Evolutionary conservation across 805 yeast genomes (phyloP).

Genomic region (Lipomyces spencermartinsiae): DNA sequence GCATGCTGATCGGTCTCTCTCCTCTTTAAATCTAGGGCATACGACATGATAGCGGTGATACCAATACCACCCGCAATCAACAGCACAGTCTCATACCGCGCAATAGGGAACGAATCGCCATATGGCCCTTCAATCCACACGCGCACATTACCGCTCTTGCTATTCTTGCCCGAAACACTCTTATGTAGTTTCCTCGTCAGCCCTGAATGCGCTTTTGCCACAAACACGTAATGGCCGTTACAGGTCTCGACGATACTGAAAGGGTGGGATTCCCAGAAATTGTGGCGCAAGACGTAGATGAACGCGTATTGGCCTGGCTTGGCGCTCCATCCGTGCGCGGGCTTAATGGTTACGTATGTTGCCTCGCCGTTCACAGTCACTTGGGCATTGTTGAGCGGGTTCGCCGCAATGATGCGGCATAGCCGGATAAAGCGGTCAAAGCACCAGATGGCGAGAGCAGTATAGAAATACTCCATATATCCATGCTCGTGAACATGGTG

Average conservation of each 20-base stretch:
- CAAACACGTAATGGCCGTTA: constrained; percentile 20
- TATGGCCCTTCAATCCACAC: constrained; percentile 66
- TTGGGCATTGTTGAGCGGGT: constrained; percentile 47
- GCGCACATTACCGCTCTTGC: neutral
- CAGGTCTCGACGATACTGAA: constrained; percentile 17
- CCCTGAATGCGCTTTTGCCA: constrained; percentile 17
- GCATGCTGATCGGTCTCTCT: constrained; percentile 27
- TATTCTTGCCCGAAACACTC: neutral
- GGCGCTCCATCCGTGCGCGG: constrained; percentile 9
- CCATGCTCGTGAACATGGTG: constrained; percentile 56
- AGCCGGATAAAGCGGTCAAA: constrained; percentile 68
- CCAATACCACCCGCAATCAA: constrained; percentile 70
- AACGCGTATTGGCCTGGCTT: constrained; percentile 30
- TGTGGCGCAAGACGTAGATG: constrained; percentile 31
- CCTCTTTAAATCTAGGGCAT: constrained; percentile 47
- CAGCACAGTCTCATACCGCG: constrained; percentile 54
- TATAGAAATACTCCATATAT: constrained; percentile 58
- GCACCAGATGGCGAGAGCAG: constrained; percentile 70
- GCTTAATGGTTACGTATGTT: constrained; percentile 22
- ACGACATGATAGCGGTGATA: constrained; percentile 61
- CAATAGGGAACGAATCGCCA: constrained; percentile 57
- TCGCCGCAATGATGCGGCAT: constrained; percentile 62
- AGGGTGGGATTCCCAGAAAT: constrained; percentile 29
- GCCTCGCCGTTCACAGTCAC: constrained; percentile 39
- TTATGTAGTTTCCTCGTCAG: constrained; percentile 18